phyloP scores from a whole-genome alignment of 1,284 basidiomycete species.

The Lentinus polychrous region DNA sequence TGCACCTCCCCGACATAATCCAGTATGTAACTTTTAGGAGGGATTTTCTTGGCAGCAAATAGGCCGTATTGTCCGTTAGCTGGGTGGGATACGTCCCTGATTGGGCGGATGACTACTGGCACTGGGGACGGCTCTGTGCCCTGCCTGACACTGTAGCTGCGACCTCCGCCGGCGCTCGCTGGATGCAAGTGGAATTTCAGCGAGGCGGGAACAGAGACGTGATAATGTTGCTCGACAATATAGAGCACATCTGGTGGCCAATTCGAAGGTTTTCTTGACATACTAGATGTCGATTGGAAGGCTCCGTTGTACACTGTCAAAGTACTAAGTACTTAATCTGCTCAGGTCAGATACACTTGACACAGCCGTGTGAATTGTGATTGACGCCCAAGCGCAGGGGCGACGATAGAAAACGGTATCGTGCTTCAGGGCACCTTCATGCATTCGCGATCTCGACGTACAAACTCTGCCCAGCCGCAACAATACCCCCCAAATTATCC shows the following conservation, averaged over 20 bases:
- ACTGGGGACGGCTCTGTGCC: not conserved
- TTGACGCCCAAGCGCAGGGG: too few relatives aligned
- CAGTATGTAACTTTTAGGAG: constrained; percentile 59
- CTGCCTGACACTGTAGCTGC: too few relatives aligned
- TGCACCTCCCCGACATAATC: constrained; percentile 87
- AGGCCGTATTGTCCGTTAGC: constrained; percentile 73
- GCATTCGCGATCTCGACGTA: not conserved
- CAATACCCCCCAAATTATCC: not conserved
- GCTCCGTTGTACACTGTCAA: too few relatives aligned
- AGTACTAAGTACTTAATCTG: too few relatives aligned
- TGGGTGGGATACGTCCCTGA: constrained; percentile 31
- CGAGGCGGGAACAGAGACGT: constrained; percentile 41
- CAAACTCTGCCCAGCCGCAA: not conserved
- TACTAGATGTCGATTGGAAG: not conserved
- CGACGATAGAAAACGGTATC: too few relatives aligned
- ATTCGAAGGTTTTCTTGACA: constrained; percentile 27
- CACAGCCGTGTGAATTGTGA: too few relatives aligned
- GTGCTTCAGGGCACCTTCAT: not conserved
- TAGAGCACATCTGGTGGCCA: constrained; percentile 50
- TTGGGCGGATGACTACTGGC: constrained; percentile 18
- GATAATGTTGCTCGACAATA: constrained; percentile 37
- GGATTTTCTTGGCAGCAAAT: constrained; percentile 70
- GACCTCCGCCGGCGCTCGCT: not conserved
- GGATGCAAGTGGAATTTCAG: constrained; percentile 23
- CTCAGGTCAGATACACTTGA: too few relatives aligned